Base-by-base conservation (phyloP, 495 filamentous ascomycete genomes). In the Podospora sp. region DNA sequence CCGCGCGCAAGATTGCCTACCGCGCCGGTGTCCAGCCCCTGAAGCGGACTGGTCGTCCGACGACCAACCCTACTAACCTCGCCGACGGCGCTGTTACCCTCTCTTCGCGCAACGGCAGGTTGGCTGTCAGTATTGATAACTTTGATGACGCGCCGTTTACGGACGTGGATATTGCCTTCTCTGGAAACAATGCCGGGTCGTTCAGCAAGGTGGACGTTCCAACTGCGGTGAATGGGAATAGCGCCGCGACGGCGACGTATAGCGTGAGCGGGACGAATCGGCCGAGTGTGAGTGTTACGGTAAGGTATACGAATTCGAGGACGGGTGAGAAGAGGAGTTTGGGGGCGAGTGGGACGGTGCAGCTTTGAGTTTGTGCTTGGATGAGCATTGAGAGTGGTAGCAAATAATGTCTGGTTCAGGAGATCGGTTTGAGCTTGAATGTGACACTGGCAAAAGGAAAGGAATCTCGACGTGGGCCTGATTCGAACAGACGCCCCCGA, bases 71-170 rank as follows among this genome's bases (percentile, higher is more conserved):
- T 14, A 7, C 27, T 1, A 50, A 26, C 6, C 26, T 65, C 16
- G 29, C 26, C 9, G 63, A 65, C 5, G 63, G 63, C 4, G 14
- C 22, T 11, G 33, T 65, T 0, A 50, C 18, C 11, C n/a, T 65
- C 24, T 22, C 20, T 2, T n/a, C 21, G 12, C n/a, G 29, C 0
- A 24, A 27, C 14, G 63, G 53, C 7, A 58, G 27, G 8, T 16
- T 65, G 27, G 22, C 22, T 0, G 27, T 65, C 29, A 58, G 9
- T 21, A 18, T 65, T 12, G 52, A 58, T 5, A 65, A 65, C 53
- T 65, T 65, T 50, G 63, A 65, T n/a, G 63, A 65, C 9, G 53
- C 20, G 35, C 27, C 3, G 27, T 65, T 65, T 27, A 49, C 53
- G 18, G 53, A 22, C 8, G 63, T 65, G 20, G 29, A 27, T 26